Percentiles rank a stretch among this genome's conserved stretches.
Evolutionary conservation across 2,329 filamentous ascomycete species (phyloP).

Genomic region (Fusarium stilboides): DNA sequence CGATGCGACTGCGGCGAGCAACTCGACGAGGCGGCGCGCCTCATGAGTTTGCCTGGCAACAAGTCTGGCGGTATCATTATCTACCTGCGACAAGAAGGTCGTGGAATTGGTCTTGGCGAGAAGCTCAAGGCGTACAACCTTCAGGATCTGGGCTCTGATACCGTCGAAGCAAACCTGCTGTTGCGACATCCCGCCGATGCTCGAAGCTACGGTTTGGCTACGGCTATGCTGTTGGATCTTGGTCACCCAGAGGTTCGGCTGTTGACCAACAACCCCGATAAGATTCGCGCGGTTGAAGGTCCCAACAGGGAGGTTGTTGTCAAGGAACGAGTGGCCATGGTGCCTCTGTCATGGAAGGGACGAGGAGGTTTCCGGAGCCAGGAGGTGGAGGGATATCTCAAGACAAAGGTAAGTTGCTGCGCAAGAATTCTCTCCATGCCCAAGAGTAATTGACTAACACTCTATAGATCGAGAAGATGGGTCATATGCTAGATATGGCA

Average conservation of each 20-base stretch:
- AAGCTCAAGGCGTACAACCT: conserved; percentile 99
- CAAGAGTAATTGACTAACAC: conserved; percentile 38
- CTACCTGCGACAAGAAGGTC: conserved; percentile 95
- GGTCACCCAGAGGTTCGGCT: conserved; percentile 84
- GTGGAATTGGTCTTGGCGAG: conserved; percentile 93
- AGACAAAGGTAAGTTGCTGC: conserved; percentile 81
- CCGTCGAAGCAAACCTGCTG: conserved; percentile 93
- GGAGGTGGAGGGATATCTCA: conserved; percentile 94
- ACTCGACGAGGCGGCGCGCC: conserved; percentile 91
- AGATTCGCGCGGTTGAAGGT: conserved; percentile 94
- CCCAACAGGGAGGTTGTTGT: conserved; percentile 90
- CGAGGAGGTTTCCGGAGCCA: conserved; percentile 86
- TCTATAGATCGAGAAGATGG: conserved; percentile 86
- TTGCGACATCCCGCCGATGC: conserved; percentile 95
- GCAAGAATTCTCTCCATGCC: neutral
- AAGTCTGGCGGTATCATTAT: conserved; percentile 88
- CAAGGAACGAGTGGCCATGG: conserved; percentile 92
- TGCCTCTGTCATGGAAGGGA: conserved; percentile 93
- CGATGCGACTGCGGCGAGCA: conserved; percentile 98
- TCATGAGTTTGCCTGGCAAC: conserved; percentile 83
- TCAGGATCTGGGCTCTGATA: conserved; percentile 97
- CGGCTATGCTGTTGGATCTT: conserved; percentile 91
- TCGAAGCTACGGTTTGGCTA: conserved; percentile 94
- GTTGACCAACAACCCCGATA: conserved; percentile 97
- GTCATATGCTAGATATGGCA: conserved; percentile 79